Evolutionary conservation across 352 stramenopile genomes (phyloP).

Genomic region (Phytophthora boehmeriae): DNA sequence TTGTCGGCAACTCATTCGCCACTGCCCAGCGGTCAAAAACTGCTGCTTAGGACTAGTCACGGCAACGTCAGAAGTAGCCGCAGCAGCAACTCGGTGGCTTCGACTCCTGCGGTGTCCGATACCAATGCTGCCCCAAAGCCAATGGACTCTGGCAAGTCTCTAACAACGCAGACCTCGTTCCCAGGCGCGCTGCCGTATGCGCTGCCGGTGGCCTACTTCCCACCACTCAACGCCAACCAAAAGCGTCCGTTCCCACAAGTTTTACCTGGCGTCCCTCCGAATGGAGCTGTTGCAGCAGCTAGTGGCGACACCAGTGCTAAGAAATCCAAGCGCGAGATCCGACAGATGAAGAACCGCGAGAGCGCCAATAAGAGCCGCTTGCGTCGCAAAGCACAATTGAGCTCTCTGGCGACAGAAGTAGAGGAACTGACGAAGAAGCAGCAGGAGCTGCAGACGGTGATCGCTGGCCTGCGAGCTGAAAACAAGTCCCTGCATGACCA

Average conservation of each 20-base stretch:
- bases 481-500: conserved; percentile 85
- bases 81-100: conserved; percentile 3
- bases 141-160: conserved; percentile 12
- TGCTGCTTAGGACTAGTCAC: conserved; percentile 8
- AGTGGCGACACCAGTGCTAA: conserved; percentile 43
- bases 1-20: conserved; percentile 21
- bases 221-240: conserved; percentile 43
- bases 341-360: conserved; percentile 89
- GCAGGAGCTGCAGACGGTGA: conserved; percentile 69
- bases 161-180: conserved; percentile 15
- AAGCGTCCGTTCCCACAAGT: conserved; percentile 64
- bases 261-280: conserved; percentile 26
- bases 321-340: conserved; percentile 83
- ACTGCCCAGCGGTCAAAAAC: conserved; percentile 29
- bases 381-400: conserved; percentile 73
- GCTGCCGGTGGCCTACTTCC: conserved; percentile 69
- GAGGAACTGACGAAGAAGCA: conserved; percentile 71
- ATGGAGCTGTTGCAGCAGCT: conserved; percentile 1
- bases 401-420: conserved; percentile 62
- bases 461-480: conserved; percentile 69
- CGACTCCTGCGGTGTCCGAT: neutral
- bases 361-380: conserved; percentile 84
- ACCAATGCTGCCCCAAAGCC: conserved; percentile 2
- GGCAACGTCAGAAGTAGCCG: conserved; percentile 2
- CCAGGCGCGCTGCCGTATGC: conserved; percentile 54